Evolutionary conservation across 78 protist genomes (phyloP), one percentile per base, ranked within the genome.

Genomic region (Emiliania huxleyi): DNA sequence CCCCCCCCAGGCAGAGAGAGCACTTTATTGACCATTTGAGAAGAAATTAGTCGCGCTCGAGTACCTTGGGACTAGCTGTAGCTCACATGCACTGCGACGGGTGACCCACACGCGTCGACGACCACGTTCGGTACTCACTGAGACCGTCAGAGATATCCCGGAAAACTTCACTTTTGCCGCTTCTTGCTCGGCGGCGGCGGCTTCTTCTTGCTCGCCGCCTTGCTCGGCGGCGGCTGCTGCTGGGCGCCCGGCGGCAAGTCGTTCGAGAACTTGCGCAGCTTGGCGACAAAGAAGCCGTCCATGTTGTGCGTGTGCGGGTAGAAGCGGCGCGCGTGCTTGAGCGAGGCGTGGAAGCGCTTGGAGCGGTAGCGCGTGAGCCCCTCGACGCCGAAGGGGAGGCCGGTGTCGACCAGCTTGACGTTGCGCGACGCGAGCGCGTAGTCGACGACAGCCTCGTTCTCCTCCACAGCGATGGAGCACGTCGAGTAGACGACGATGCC

Each of bases 231-330:
- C 87, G 38, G 26, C 48, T 37, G 3, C 52, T 21, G 42, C 87
- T 42, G n/a, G 12, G 38, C 44, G 35, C 0, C 71, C 44, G 73
- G 5, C 43, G 71, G 26, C 46, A 92, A 37, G 56, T 2, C 87
- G 84, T 98, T 96, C 69, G 93, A 48, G 49, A 96, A 11, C 95
- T 99, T 99, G 91, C 94, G 91, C 75, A 99, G 87, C 96, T 98
- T 99, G 90, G 97, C 94, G 45, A 99, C 99, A 87, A 93, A 99
- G 98, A 99, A 99, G 84, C 99, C 99, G 91, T 98, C 99, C 98
- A 99, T 98, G 96, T 99, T 99, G 97, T 98, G 99, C 25, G 92
- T 85, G 93, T 99, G 99, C 52, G 99, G 99, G 94, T 98, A 99
- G 96, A 91, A 97, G n/a, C 99, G 94, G 40, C 95, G 91, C 38